A percentile compares a stretch with the other conserved stretches of the same genome.
Conservation (phyloP, 306 rosid genomes). For the Medicago truncatula region MtrunA17r5.0-ANR NC_053044.1:52327001-52327500, state of each 20-base stretch:
- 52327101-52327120: conserved; percentile 24
- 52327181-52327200: conserved; percentile 87
- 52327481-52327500: too few relatives aligned
- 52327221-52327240: conserved; percentile 86
- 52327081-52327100: neutral
- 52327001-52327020: neutral
- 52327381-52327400: neutral
- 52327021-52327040: neutral
- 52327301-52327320: conserved; percentile 83
- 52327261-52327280: conserved; percentile 64
- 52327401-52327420: neutral
- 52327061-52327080: conserved; percentile 7
- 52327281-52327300: conserved; percentile 86
- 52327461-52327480: too few relatives aligned
- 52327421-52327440: neutral
- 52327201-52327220: conserved; percentile 63
- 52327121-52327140: conserved; percentile 41
- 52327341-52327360: conserved; percentile 14
- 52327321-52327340: conserved; percentile 19
- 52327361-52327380: neutral
- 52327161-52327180: conserved; percentile 84
- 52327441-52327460: neutral
- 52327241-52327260: conserved; percentile 97
- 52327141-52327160: conserved; percentile 80
- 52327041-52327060: conserved; percentile 19